These are phyloP conservation scores for Butyriboletus loyo DNA, from an alignment of 768 basidiomycete genomes.

Conservation along the genomic window DNA sequence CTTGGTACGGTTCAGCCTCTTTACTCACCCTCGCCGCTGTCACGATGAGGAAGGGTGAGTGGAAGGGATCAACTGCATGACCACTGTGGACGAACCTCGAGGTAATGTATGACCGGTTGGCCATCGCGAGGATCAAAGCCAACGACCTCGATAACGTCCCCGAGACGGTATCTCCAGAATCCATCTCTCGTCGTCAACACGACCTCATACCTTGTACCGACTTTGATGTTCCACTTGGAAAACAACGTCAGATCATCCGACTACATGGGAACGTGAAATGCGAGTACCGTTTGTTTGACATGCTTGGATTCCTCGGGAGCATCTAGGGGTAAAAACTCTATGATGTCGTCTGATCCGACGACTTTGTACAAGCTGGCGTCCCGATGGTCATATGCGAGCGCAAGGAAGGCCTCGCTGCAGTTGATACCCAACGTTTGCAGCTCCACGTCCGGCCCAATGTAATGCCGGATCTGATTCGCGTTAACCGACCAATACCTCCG, in stretches of 20 bases:
- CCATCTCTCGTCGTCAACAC: constrained; percentile 25
- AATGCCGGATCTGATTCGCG: constrained; percentile 10
- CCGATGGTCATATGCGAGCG: constrained; percentile 20
- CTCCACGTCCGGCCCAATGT: constrained; percentile 20
- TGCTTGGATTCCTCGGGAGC: constrained; percentile 20
- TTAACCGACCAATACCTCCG: not conserved
- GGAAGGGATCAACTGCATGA: not conserved
- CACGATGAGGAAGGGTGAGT: not conserved
- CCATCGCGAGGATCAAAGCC: constrained; percentile 24
- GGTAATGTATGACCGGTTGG: constrained; percentile 20
- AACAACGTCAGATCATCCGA: not conserved
- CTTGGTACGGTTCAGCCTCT: not conserved
- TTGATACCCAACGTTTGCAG: constrained; percentile 20
- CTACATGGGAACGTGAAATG: not conserved
- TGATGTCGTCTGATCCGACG: constrained; percentile 24
- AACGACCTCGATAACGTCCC: constrained; percentile 19
- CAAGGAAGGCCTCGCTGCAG: constrained; percentile 23
- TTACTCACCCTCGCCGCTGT: constrained; percentile 24
- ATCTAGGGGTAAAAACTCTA: constrained; percentile 19
- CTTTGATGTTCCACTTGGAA: constrained; percentile 20
- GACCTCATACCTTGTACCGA: constrained; percentile 17
- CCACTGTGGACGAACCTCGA: constrained; percentile 14
- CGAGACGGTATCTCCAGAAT: constrained; percentile 23
- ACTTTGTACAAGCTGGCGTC: constrained; percentile 23
- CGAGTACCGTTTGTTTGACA: constrained; percentile 16